A percentile compares a stretch with the other conserved stretches of the same genome.
Conservation (phyloP, 495 filamentous ascomycete species). For the Aspergillus cavernicola region DNA sequence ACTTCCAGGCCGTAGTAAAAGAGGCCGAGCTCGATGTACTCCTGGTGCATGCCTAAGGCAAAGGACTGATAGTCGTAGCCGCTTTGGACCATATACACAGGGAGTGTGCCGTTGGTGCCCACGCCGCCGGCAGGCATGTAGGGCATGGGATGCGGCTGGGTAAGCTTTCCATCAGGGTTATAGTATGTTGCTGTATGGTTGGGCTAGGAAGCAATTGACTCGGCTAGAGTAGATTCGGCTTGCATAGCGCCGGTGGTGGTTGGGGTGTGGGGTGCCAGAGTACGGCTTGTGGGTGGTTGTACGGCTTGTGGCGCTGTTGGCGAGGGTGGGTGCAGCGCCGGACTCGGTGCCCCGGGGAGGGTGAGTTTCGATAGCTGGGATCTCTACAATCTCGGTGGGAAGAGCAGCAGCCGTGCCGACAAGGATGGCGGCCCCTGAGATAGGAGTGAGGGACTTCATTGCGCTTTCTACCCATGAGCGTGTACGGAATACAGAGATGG, state of each 20-base stretch:
- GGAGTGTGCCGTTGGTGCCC: slow-evolving; percentile 71
- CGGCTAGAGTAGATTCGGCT: slow-evolving; percentile 47
- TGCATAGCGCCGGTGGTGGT: slow-evolving; percentile 58
- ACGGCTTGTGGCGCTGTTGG: neutral
- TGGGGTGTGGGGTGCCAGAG: slow-evolving; percentile 53
- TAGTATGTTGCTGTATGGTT: slow-evolving; percentile 56
- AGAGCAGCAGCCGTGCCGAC: neutral
- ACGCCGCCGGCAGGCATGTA: slow-evolving; percentile 73
- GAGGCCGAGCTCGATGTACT: slow-evolving; percentile 84
- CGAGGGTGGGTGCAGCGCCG: neutral
- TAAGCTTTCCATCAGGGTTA: slow-evolving; percentile 63
- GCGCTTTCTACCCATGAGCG: too few relatives aligned
- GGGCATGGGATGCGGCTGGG: slow-evolving; percentile 61
- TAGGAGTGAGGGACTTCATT: too few relatives aligned
- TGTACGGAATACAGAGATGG: too few relatives aligned
- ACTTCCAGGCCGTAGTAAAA: slow-evolving; percentile 77
- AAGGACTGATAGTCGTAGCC: slow-evolving; percentile 76
- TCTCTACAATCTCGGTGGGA: neutral
- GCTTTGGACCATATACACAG: slow-evolving; percentile 66
- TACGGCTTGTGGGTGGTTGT: slow-evolving; percentile 46
- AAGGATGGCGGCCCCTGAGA: neutral
- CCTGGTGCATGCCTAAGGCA: slow-evolving; percentile 68
- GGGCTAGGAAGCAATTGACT: too few relatives aligned
- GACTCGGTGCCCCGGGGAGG: neutral
- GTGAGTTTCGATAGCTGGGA: neutral